These are phyloP conservation scores for Kuraishia molischiana DNA, from an alignment of 805 yeast genomes.

Conservation along the genomic window DNA sequence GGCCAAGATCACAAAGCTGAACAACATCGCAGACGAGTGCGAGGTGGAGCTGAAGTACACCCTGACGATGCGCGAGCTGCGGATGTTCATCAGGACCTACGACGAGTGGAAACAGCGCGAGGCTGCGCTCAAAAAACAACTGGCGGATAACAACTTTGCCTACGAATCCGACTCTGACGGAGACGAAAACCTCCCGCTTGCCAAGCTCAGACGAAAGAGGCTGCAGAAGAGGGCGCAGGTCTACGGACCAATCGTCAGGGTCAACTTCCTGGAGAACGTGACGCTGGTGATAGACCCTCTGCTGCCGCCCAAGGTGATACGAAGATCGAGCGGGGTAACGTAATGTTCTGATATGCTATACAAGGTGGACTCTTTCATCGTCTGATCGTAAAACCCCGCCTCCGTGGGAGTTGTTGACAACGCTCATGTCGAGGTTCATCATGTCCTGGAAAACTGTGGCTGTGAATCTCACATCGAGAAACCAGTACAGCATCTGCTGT, in stretches of 20 bases:
- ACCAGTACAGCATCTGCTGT: conserved; percentile 5
- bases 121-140: conserved; percentile 16
- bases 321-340: background rate
- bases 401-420: conserved; percentile 6
- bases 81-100: conserved; percentile 25
- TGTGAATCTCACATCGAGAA: conserved; percentile 13
- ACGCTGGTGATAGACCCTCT: conserved; percentile 31
- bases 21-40: conserved; percentile 31
- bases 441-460: conserved; percentile 13
- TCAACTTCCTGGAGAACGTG: conserved; percentile 27
- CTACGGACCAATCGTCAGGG: conserved; percentile 26
- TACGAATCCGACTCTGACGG: conserved; percentile 14
- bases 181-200: conserved; percentile 18
- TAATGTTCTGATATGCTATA: conserved; percentile 1
- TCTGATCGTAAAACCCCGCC: conserved; percentile 2
- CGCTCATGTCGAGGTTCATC: conserved; percentile 6
- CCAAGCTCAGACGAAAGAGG: conserved; percentile 16
- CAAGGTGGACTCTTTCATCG: conserved; percentile 1
- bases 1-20: conserved; percentile 37
- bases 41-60: conserved; percentile 44
- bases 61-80: conserved; percentile 40
- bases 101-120: conserved; percentile 27
- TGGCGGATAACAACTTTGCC: conserved; percentile 10
- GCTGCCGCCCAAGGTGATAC: conserved; percentile 12
- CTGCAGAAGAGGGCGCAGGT: conserved; percentile 13